Evolutionary conservation across 352 stramenopile genomes (phyloP).

Genomic region (Pythium angustatum): DNA sequence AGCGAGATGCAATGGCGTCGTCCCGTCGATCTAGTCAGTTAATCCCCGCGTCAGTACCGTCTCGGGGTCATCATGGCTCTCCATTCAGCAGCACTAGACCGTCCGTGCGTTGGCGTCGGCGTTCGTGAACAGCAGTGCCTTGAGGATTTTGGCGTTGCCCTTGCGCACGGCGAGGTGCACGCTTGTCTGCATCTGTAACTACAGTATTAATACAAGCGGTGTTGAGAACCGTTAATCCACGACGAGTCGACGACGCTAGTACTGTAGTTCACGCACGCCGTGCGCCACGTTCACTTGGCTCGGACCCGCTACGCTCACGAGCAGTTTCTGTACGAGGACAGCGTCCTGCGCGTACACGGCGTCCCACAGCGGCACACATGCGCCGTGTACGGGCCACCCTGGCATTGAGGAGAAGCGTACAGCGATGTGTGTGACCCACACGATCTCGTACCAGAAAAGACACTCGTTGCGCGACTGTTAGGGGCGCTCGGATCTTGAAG

Average conservation of each 20-base stretch:
- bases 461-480: no score
- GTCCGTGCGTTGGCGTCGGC: slow-evolving; percentile 50
- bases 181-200: slow-evolving; percentile 67
- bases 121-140: slow-evolving; percentile 46
- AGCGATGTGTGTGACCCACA: slow-evolving; percentile 18
- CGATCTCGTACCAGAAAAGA: background rate
- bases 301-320: slow-evolving; percentile 30
- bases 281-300: slow-evolving; percentile 54
- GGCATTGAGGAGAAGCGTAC: slow-evolving; percentile 18
- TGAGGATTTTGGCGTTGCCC: slow-evolving; percentile 60
- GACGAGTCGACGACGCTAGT: background rate
- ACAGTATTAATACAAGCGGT: no score
- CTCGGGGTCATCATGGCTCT: background rate
- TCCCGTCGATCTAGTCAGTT: slow-evolving; percentile 48
- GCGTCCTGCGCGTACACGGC: slow-evolving; percentile 56
- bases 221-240: no score
- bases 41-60: background rate
- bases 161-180: slow-evolving; percentile 56
- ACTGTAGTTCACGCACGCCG: slow-evolving; percentile 30
- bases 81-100: slow-evolving; percentile 27
- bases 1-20: slow-evolving; percentile 61
- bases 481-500: slow-evolving; percentile 24
- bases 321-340: slow-evolving; percentile 38
- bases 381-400: slow-evolving; percentile 45
- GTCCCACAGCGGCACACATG: slow-evolving; percentile 53